These are phyloP conservation scores for Coemansia sp. DNA, from an alignment of 371 early-diverging fungal genomes.

Conservation along the genomic window DNA sequence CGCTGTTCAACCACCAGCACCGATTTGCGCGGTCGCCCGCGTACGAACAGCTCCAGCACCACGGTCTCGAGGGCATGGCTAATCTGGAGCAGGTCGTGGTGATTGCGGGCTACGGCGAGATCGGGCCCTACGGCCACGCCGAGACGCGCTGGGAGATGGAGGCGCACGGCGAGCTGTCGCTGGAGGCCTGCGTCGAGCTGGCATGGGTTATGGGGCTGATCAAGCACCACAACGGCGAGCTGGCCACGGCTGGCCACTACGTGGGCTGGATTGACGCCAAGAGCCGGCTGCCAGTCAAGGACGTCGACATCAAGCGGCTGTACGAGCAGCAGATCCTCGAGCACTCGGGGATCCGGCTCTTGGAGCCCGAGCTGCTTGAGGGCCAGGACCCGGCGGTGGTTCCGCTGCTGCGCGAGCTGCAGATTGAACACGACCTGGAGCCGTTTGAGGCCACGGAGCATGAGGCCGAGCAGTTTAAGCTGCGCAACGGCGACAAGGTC, in stretches of 20 bases:
- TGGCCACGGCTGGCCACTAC: slow-evolving; percentile 60
- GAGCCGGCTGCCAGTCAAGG: slow-evolving; percentile 83
- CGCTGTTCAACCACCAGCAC: slow-evolving; percentile 89
- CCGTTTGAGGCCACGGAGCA: slow-evolving; percentile 87
- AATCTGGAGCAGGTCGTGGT: slow-evolving; percentile 94
- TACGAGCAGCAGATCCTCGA: slow-evolving; percentile 89
- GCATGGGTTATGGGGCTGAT: slow-evolving; percentile 98
- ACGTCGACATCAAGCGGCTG: slow-evolving; percentile 84
- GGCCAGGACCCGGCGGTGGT: slow-evolving; percentile 85
- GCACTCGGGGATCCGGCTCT: slow-evolving; percentile 90
- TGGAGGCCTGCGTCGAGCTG: slow-evolving; percentile 95
- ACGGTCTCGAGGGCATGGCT: slow-evolving; percentile 80
- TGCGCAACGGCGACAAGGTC: slow-evolving; percentile 79
- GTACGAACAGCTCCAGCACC: slow-evolving; percentile 63
- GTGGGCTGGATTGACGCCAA: slow-evolving; percentile 92
- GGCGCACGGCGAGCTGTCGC: slow-evolving; percentile 86
- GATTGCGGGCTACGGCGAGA: slow-evolving; percentile 92
- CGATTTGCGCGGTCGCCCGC: slow-evolving; percentile 68
- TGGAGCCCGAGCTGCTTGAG: slow-evolving; percentile 81
- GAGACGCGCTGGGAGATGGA: slow-evolving; percentile 99
- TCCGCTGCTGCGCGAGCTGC: slow-evolving; percentile 86
- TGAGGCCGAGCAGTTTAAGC: slow-evolving; percentile 89
- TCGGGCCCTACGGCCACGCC: slow-evolving; percentile 92
- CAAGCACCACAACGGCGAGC: slow-evolving; percentile 83
- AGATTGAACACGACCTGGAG: slow-evolving; percentile 84